Evolutionary conservation across 2,329 filamentous ascomycete species (phyloP).

Genomic region (Alternaria dauci): DNA sequence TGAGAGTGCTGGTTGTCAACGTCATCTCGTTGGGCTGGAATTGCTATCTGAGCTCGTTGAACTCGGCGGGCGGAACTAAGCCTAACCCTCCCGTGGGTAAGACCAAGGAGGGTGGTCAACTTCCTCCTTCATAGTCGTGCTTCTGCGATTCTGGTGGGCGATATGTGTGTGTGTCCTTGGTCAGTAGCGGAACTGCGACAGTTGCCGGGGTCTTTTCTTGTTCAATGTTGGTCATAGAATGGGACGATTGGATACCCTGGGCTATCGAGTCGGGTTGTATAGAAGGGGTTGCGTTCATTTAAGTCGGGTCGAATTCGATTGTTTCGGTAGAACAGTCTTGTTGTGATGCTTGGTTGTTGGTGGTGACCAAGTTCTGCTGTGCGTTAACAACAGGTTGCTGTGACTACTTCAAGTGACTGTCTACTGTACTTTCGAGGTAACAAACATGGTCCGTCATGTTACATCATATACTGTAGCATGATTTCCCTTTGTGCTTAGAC

Average conservation of each 20-base stretch:
- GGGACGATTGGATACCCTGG: not conserved
- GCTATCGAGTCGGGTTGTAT: not conserved
- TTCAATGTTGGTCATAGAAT: not conserved
- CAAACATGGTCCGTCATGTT: not conserved
- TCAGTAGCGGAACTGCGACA: not conserved
- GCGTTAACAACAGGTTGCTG: not conserved
- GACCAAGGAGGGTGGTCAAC: slow-evolving; percentile 35
- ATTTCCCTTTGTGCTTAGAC: not conserved
- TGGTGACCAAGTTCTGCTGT: not conserved
- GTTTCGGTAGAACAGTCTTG: not conserved
- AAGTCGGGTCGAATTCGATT: not conserved
- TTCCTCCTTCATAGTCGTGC: slow-evolving; percentile 35
- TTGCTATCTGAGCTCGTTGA: slow-evolving; percentile 53
- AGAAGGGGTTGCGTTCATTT: not conserved
- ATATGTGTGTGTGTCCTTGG: not conserved
- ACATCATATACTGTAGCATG: not conserved
- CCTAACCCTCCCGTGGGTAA: slow-evolving; percentile 20
- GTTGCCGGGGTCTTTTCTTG: not conserved
- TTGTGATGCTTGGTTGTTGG: not conserved
- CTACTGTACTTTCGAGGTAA: not conserved
- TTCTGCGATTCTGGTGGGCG: not conserved
- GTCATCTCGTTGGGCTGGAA: slow-evolving; percentile 70
- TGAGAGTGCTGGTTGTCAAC: slow-evolving; percentile 87
- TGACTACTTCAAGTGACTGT: not conserved
- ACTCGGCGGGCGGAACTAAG: slow-evolving; percentile 39